Evolutionary conservation across 257 asterid genomes (phyloP).

Genomic region (Nicotiana obtusifolia): DNA sequence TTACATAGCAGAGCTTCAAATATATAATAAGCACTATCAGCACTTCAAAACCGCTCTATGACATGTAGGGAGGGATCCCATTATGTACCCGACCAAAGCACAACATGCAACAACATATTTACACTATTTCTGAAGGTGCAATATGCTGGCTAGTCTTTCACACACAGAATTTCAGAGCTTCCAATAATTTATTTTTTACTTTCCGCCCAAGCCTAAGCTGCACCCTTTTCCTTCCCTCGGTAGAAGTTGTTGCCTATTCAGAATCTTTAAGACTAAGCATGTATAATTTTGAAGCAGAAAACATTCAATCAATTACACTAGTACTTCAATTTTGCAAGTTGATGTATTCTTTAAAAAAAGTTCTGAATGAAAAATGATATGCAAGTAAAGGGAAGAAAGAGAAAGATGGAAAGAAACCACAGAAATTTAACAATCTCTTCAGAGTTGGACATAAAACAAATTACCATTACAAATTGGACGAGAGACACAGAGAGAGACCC

Average conservation of each 20-base stretch:
- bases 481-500: conserved; percentile 8
- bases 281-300: background rate
- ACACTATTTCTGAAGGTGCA: background rate
- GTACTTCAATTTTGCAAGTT: background rate
- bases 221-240: background rate
- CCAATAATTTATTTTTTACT: background rate
- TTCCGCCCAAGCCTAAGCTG: background rate
- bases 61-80: background rate
- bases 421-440: background rate
- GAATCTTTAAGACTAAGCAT: background rate
- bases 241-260: background rate
- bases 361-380: background rate
- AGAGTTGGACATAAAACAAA: background rate
- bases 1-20: background rate
- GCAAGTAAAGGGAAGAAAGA: background rate
- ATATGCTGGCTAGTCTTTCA: background rate
- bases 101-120: background rate
- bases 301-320: background rate
- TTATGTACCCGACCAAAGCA: background rate
- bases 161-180: background rate
- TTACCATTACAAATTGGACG: background rate
- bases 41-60: background rate
- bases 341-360: background rate
- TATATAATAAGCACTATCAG: background rate
- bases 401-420: background rate